A percentile compares a stretch with the other conserved stretches of the same genome.
Conservation (phyloP, 1,284 basidiomycete genomes). For the Sanghuangporus weigelae region DNA sequence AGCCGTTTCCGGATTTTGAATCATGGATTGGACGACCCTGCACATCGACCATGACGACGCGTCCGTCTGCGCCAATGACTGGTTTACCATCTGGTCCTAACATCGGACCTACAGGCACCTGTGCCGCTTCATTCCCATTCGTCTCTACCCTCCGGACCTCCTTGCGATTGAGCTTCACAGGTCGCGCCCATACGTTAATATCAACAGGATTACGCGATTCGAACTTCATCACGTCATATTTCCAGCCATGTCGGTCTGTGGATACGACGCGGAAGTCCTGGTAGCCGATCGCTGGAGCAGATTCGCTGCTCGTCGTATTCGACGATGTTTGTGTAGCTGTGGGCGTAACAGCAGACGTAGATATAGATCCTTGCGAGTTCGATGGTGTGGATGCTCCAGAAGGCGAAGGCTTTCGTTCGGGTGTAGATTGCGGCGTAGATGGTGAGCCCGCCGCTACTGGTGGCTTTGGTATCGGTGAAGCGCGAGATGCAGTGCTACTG, state of each 20-base stretch:
- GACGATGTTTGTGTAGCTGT: neutral
- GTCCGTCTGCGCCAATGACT: slow-evolving; percentile 68
- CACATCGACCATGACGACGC: slow-evolving; percentile 73
- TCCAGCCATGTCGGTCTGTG: slow-evolving; percentile 74
- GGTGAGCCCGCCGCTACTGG: neutral
- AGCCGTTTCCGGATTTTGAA: slow-evolving; percentile 25
- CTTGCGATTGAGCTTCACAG: slow-evolving; percentile 83
- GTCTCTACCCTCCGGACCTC: slow-evolving; percentile 55
- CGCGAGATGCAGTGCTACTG: neutral
- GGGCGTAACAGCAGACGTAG: neutral
- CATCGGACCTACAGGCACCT: slow-evolving; percentile 60
- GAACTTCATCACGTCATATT: slow-evolving; percentile 82
- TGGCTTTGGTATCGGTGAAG: neutral
- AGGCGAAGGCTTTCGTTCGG: neutral
- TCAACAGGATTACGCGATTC: slow-evolving; percentile 67
- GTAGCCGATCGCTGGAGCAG: slow-evolving; percentile 27
- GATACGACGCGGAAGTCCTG: slow-evolving; percentile 72
- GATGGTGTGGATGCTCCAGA: slow-evolving; percentile 5
- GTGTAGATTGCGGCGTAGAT: neutral
- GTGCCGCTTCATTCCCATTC: slow-evolving; percentile 26
- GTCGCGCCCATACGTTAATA: slow-evolving; percentile 55
- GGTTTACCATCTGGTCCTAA: slow-evolving; percentile 73
- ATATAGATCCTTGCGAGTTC: neutral
- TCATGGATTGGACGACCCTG: slow-evolving; percentile 66
- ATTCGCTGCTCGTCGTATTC: neutral